Evolutionary conservation across 306 rosid species (phyloP), one percentile per base, ranked within the genome.

Genomic region (Prinsepia uniflora): DNA sequence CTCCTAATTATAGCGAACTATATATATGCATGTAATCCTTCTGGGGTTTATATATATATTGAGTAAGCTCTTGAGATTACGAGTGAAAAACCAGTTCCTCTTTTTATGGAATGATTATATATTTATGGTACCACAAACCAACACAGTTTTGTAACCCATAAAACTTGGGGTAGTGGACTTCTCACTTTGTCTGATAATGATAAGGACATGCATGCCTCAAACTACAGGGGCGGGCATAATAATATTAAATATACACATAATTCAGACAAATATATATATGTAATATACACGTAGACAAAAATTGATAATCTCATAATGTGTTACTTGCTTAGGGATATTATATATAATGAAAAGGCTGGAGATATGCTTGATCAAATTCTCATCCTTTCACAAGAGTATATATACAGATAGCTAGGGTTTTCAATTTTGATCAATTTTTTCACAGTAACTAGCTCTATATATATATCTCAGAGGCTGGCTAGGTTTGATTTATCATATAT

Each of bases 61-160:
- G 4, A 30, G 3, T 34, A 17, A 36, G 60, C 34, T n/a, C 34
- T n/a, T 36, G n/a, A 49, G 34, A 48, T 15, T 47, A 48, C 17
- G 13, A 20, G 64, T 54, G 8, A 8, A 55, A 20, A 56, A 70
- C 65, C 65, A 57, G 45, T 70, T 70, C 74, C 74, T 43, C 1
- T 22, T 70, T 56, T 69, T 20, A 19, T 41, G 73, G 73, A 55
- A 54, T 10, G 13, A 36, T 11, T n/a, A 30, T 30, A 30, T 30
- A 30, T 30, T 30, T 30, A 30, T 30, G 36, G 36, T 30, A 30
- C 36, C 36, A 30, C 36, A 13, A 30, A 7, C 22, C 43, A 36
- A 9, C 44, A 8, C 43, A 59, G 43, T 59, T 34, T 59, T 59
- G 64, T 30, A 6, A 59, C 19, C 64, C 64, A 3, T 5, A 3